Evolutionary conservation across 345 rosid genomes (phyloP).

Genomic region (Rhizophora apiculata): DNA sequence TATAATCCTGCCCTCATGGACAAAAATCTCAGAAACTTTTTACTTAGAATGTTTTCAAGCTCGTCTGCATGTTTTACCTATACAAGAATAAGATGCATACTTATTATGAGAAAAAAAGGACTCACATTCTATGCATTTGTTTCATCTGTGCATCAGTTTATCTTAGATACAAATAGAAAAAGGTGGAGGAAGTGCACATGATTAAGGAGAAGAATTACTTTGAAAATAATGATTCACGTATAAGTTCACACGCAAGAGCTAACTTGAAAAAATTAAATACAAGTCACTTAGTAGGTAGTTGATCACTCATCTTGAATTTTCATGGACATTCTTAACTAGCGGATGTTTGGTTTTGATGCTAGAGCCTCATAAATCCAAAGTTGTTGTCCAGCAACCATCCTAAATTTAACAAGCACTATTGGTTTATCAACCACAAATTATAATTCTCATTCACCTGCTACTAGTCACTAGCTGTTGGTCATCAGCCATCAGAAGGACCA

Average conservation of each 20-base stretch:
- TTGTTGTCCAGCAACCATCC: too few relatives aligned
- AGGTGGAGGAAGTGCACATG: background rate
- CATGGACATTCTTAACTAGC: too few relatives aligned
- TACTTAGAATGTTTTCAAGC: conserved; percentile 88
- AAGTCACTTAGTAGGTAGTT: background rate
- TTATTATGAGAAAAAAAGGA: conserved; percentile 6
- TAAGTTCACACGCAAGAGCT: background rate
- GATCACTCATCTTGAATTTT: too few relatives aligned
- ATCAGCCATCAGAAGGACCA: too few relatives aligned
- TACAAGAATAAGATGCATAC: conserved; percentile 9
- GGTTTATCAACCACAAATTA: too few relatives aligned
- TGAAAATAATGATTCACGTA: background rate
- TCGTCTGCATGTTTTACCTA: conserved; percentile 98
- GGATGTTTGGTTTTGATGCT: too few relatives aligned
- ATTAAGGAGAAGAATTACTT: background rate
- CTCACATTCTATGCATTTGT: background rate
- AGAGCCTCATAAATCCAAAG: too few relatives aligned
- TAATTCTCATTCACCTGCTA: too few relatives aligned
- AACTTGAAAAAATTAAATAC: background rate
- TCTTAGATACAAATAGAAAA: background rate
- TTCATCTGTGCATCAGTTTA: background rate
- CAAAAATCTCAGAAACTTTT: conserved; percentile 89
- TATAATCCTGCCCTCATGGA: conserved; percentile 79
- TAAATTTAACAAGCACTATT: too few relatives aligned
- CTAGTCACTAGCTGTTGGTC: too few relatives aligned